A percentile compares a stretch with the other conserved stretches of the same genome.
Conservation (phyloP, 2,329 filamentous ascomycete genomes). For the Venturiaceae sp. region DNA sequence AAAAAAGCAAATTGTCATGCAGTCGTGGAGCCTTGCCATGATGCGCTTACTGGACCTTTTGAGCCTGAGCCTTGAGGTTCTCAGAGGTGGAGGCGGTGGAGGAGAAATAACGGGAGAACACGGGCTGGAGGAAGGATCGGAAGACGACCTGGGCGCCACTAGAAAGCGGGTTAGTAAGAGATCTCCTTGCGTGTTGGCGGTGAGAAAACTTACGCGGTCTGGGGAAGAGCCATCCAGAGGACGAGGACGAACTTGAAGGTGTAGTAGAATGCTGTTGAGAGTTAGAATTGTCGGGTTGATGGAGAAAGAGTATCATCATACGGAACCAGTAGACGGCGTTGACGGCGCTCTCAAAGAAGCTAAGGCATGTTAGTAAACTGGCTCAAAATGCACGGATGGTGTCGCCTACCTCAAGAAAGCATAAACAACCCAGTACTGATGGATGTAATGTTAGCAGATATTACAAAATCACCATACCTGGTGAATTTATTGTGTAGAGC, state of each 20-base stretch:
- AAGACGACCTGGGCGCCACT: conserved; percentile 96
- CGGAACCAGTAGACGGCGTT: conserved; percentile 87
- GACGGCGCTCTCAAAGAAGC: conserved; percentile 70
- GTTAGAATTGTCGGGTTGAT: conserved; percentile 12
- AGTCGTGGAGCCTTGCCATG: not conserved
- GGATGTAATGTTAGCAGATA: conserved; percentile 11
- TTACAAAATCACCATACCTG: not conserved
- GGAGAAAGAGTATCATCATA: conserved; percentile 16
- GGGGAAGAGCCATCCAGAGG: conserved; percentile 93
- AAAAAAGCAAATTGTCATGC: not conserved
- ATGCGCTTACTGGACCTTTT: conserved; percentile 40
- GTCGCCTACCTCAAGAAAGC: conserved; percentile 59
- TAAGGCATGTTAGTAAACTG: conserved; percentile 20
- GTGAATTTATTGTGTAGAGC: conserved; percentile 11
- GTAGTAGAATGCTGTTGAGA: conserved; percentile 75
- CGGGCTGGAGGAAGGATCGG: conserved; percentile 85
- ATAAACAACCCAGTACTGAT: conserved; percentile 78
- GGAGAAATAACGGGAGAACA: conserved; percentile 87
- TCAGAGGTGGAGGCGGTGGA: conserved; percentile 62
- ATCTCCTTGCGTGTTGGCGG: not conserved
- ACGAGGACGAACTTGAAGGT: conserved; percentile 98
- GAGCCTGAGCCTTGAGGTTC: conserved; percentile 82
- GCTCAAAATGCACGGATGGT: conserved; percentile 5
- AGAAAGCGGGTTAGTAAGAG: conserved; percentile 6
- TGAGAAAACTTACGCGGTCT: conserved; percentile 65